Base-by-base conservation (phyloP, 768 basidiomycete species). In the Tephrocybe sp. region DNA sequence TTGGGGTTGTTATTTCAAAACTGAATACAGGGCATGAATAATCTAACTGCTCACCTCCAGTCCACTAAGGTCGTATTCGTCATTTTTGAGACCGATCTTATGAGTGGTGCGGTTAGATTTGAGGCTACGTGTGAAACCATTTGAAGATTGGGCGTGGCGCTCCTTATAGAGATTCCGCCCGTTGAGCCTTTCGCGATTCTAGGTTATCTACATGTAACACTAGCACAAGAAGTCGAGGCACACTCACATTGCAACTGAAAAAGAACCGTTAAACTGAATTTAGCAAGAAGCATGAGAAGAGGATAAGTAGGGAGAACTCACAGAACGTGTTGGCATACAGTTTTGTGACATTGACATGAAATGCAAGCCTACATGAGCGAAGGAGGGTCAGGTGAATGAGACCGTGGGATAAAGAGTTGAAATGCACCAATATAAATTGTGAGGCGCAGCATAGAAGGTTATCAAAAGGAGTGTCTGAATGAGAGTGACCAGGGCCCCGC, bases 271-370 rank as follows among this genome's bases (percentile, higher is more conserved):
- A 22, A n/a, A n/a, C n/a, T n/a, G n/a, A n/a, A n/a, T n/a, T n/a
- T 22, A 1, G 18, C 13, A 19, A 37, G 48, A 18, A 34, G 16
- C 30, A 35, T 42, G 19, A 47, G 30, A 19, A 15, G 9, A 7
- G n/a, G 25, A 28, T 22, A 22, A 9, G 35, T 15, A 26, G 15
- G 3, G 43, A 43, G 12, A 82, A 69, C 76, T 66, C 46, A 77
- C 76, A 77, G 59, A 77, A 77, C 1, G 75, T 76, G 51, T 77
- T 77, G 15, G 72, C 75, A 52, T 78, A 78, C 7, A 78, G 62
- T 37, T 73, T 76, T 4, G 75, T 77, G 8, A 76, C 71, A 47
- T 75, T 76, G 49, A 76, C 64, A 50, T 78, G 75, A 51, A 78
- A 69, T 1, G 75, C 71, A 40, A 78, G 60, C 76, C 76, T 77